A percentile compares a stretch with the other conserved stretches of the same genome.
Evolutionary conservation across 805 yeast species (phyloP).

Genomic region (Jamesozyma gamospora): DNA sequence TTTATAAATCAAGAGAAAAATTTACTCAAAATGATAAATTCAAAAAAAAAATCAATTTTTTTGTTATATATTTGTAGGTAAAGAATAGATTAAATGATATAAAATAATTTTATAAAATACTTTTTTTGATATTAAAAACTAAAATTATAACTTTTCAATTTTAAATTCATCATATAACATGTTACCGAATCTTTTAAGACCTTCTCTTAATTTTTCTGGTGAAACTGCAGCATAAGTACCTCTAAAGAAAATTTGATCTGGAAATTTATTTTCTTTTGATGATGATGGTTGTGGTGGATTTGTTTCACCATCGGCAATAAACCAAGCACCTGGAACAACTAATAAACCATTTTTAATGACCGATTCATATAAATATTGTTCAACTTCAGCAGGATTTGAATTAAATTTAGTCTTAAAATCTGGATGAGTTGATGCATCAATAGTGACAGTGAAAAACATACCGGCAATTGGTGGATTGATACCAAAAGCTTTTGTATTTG

Average conservation of each 20-base stretch:
- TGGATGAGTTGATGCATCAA: conserved; percentile 78
- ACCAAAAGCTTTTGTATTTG: conserved; percentile 21
- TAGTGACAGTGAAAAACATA: conserved; percentile 68
- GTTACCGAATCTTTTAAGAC: conserved; percentile 57
- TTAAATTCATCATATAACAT: conserved; percentile 49
- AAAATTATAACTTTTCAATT: background rate
- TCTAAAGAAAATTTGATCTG: conserved; percentile 58
- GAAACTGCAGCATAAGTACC: conserved; percentile 86
- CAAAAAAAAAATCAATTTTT: too few relatives aligned
- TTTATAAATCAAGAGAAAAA: background rate
- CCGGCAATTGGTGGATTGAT: conserved; percentile 68
- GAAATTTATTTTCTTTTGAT: conserved; percentile 33
- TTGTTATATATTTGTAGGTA: too few relatives aligned
- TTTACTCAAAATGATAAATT: background rate
- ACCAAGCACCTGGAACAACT: conserved; percentile 82
- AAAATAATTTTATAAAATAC: too few relatives aligned
- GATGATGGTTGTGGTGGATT: conserved; percentile 47
- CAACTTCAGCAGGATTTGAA: conserved; percentile 54
- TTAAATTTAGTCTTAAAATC: conserved; percentile 47
- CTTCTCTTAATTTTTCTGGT: conserved; percentile 47
- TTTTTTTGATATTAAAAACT: too few relatives aligned
- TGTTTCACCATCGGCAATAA: conserved; percentile 47
- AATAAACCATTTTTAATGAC: conserved; percentile 52
- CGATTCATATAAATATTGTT: conserved; percentile 50
- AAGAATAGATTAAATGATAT: too few relatives aligned